Percentiles rank a stretch among this genome's conserved stretches.
phyloP scores from a whole-genome alignment of 2,329 filamentous ascomycete species.

The Myriosclerotinia duriaeana region DNA sequence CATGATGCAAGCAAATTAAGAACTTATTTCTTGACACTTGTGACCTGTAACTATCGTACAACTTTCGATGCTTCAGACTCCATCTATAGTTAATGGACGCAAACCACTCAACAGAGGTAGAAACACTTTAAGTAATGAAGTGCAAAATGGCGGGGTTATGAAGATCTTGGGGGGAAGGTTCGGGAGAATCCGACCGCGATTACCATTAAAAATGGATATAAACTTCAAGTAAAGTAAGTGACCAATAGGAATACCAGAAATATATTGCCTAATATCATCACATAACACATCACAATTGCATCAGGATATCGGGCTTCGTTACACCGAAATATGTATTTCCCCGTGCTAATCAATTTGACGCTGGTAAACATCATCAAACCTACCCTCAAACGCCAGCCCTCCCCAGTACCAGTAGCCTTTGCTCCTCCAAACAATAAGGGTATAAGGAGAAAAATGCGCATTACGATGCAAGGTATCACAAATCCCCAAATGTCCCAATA shows the following conservation, averaged over 20 bases:
- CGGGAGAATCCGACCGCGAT: slow-evolving; percentile 2
- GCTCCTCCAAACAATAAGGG: slow-evolving; percentile 18
- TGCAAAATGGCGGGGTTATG: slow-evolving; percentile 13
- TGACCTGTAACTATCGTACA: slow-evolving; percentile 3
- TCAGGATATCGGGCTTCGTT: slow-evolving; percentile 26
- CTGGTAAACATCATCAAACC: background rate
- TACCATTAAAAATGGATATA: background rate
- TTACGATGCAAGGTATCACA: slow-evolving; percentile 19
- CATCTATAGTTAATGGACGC: slow-evolving; percentile 1
- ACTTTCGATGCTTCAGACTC: background rate
- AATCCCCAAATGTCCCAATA: background rate
- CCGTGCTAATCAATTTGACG: slow-evolving; percentile 21
- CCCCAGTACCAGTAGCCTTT: slow-evolving; percentile 7
- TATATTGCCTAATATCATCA: slow-evolving; percentile 10
- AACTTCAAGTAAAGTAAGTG: background rate
- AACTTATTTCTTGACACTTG: slow-evolving; percentile 11
- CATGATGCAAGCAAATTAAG: slow-evolving; percentile 7
- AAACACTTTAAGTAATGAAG: background rate
- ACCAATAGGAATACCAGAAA: slow-evolving; percentile 14
- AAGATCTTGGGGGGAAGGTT: background rate
- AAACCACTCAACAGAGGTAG: background rate
- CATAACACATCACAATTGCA: slow-evolving; percentile 15
- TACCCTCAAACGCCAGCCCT: slow-evolving; percentile 2
- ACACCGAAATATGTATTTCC: slow-evolving; percentile 30
- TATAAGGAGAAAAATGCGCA: slow-evolving; percentile 20